A percentile compares a stretch with the other conserved stretches of the same genome.
Conservation (phyloP, 2,329 filamentous ascomycete genomes). For the Madurella fahalii region DNA sequence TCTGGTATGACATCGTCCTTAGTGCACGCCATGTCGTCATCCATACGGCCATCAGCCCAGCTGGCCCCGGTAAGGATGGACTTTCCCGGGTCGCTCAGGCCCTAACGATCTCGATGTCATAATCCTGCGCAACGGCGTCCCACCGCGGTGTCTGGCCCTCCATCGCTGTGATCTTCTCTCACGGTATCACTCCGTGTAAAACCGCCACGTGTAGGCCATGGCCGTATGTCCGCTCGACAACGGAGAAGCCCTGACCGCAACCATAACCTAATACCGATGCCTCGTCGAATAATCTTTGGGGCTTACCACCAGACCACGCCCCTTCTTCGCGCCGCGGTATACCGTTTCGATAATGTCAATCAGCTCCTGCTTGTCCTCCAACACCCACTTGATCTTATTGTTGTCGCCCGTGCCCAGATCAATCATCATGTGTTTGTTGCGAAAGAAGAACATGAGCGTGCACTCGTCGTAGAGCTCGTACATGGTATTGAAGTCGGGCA, state of each 20-base stretch:
- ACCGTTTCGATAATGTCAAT: slow-evolving; percentile 99
- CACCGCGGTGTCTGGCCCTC: too few relatives aligned
- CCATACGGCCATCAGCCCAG: background rate
- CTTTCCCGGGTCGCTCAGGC: too few relatives aligned
- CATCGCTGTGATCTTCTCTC: too few relatives aligned
- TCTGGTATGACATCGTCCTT: background rate
- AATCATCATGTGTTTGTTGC: slow-evolving; percentile 98
- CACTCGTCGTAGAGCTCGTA: slow-evolving; percentile 72
- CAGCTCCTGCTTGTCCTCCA: slow-evolving; percentile 96
- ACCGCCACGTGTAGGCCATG: background rate
- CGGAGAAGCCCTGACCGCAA: background rate
- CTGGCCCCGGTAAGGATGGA: too few relatives aligned
- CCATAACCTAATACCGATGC: slow-evolving; percentile 55
- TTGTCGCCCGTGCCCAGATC: slow-evolving; percentile 98
- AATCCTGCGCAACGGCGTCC: too few relatives aligned
- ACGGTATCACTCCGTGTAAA: background rate
- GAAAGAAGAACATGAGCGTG: slow-evolving; percentile 96
- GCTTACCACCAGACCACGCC: slow-evolving; percentile 89
- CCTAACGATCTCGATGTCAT: too few relatives aligned
- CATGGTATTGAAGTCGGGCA: slow-evolving; percentile 58
- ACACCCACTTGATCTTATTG: slow-evolving; percentile 95
- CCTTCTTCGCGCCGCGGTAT: slow-evolving; percentile 97
- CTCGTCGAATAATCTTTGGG: slow-evolving; percentile 76
- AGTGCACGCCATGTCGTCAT: background rate
- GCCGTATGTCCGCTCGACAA: background rate